Conservation (phyloP, 2,329 filamentous ascomycete genomes). For the Juglanconis oblonga region DNA sequence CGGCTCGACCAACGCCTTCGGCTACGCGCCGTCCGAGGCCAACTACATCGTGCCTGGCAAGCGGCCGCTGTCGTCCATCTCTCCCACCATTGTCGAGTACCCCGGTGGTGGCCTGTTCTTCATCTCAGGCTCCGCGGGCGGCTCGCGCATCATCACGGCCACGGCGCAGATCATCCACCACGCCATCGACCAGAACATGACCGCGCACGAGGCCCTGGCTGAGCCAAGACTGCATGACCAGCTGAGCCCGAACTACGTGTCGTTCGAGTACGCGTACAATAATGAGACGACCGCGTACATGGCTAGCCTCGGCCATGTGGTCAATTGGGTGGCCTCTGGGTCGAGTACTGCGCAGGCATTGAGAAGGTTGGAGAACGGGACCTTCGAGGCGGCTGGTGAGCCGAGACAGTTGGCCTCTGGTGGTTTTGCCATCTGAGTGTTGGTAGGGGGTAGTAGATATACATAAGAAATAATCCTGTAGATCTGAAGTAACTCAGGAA, state of each 20-base stretch:
- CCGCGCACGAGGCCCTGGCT: conserved; percentile 58
- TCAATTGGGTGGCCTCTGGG: conserved; percentile 64
- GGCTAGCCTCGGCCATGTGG: conserved; percentile 63
- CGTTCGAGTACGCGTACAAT: conserved; percentile 68
- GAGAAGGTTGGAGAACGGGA: conserved; percentile 46
- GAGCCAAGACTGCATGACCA: conserved; percentile 78
- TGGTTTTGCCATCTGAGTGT: conserved; percentile 9
- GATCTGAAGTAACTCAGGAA: too few relatives aligned
- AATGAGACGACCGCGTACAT: conserved; percentile 63
- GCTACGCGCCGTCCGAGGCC: conserved; percentile 68
- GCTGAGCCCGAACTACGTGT: conserved; percentile 66
- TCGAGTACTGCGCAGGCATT: conserved; percentile 71
- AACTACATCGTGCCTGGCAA: conserved; percentile 79
- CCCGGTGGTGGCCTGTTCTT: conserved; percentile 64
- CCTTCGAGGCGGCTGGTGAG: conserved; percentile 18
- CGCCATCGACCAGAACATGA: conserved; percentile 63
- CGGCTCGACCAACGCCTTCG: conserved; percentile 67
- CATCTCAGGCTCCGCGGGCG: conserved; percentile 73
- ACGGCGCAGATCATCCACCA: conserved; percentile 74
- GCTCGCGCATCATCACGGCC: conserved; percentile 77
- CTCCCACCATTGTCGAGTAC: conserved; percentile 47
- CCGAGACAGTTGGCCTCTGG: conserved; percentile 16
- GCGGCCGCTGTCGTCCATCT: conserved; percentile 74
- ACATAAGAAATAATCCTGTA: neutral
- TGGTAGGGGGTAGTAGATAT: neutral